Evolutionary conservation across 2,329 filamentous ascomycete species (phyloP), one percentile per base, ranked within the genome.

Genomic region (Coniella vitis): DNA sequence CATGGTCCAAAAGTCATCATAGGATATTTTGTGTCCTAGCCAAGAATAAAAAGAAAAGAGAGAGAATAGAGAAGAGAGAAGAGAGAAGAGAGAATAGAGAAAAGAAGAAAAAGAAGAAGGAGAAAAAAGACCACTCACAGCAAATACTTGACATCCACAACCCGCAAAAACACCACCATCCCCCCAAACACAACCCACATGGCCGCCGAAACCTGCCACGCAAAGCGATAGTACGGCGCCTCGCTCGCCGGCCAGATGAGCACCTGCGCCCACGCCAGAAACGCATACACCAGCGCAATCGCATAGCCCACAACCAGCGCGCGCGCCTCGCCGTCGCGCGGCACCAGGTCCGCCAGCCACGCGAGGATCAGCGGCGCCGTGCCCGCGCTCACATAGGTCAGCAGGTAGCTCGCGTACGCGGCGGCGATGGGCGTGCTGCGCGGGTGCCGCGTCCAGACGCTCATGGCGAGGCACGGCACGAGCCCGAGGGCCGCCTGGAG

Each of bases 351-450:
- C 0, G 73, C 70, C 3, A 77, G 59, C 74, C 74, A 78, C 0
- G 72, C 67, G 53, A 76, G 69, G 37, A 78, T 74, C 29, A 78
- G 56, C 0, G 74, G 73, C 2, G 73, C 74, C 0, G 73, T 77
- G 1, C 73, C 74, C 3, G 75, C 60, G 14, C 63, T 65, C 9
- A 73, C 61, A 54, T 69, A 74, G 0, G 69, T 67, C 56, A 77
- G 71, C 54, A 78, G 76, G 52, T 75, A 76, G 43, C 69, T 69
- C 3, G 72, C 71, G 53, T 78, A 78, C 1, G 72, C 74, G 2
- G 69, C 68, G 0, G 67, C 66, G 1, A 77, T 45, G 0, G 71
- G 63, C 1, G 72, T 68, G 1, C 62, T 58, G 2, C 56, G 54
- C 0, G 73, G 73, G 22, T 73, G 64, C 2, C 65, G 58, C 0